A percentile compares a stretch with the other conserved stretches of the same genome.
These are phyloP conservation scores for Metarhizium rileyi DNA, from an alignment of 2,329 filamentous ascomycete genomes.

Conservation along the genomic window DNA sequence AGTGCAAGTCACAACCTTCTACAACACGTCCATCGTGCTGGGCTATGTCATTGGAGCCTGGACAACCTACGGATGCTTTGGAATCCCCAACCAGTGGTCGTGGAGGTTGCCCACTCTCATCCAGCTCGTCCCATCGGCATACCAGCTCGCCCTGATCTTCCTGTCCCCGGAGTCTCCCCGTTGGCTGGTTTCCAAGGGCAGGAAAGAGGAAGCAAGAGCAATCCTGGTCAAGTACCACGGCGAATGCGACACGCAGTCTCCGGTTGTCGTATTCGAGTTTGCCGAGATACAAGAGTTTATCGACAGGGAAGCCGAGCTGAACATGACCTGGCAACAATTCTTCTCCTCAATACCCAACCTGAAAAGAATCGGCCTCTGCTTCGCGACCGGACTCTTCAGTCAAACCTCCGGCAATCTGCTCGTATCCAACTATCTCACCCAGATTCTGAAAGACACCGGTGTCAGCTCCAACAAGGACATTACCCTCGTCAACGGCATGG, in stretches of 20 bases:
- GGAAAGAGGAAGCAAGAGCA: conserved; percentile 36
- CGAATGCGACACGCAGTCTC: conserved; percentile 32
- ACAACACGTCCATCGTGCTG: conserved; percentile 31
- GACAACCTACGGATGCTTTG: conserved; percentile 24
- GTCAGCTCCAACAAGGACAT: conserved; percentile 27
- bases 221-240: conserved; percentile 44
- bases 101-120: conserved; percentile 44
- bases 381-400: conserved; percentile 29
- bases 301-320: conserved; percentile 16
- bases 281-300: conserved; percentile 40
- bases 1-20: conserved; percentile 27
- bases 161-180: conserved; percentile 52
- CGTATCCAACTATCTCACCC: conserved; percentile 31
- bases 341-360: conserved; percentile 28
- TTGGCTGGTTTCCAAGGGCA: conserved; percentile 44
- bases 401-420: conserved; percentile 32
- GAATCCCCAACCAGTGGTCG: conserved; percentile 28
- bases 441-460: conserved; percentile 29
- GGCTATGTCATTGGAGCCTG: conserved; percentile 28
- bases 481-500: conserved; percentile 31
- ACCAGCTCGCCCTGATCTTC: conserved; percentile 33
- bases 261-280: conserved; percentile 36
- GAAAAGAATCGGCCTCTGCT: conserved; percentile 30
- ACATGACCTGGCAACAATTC: conserved; percentile 33
- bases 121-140: conserved; percentile 35